Conservation (phyloP, 805 yeast species). For the Candida taoyuanica region DNA sequence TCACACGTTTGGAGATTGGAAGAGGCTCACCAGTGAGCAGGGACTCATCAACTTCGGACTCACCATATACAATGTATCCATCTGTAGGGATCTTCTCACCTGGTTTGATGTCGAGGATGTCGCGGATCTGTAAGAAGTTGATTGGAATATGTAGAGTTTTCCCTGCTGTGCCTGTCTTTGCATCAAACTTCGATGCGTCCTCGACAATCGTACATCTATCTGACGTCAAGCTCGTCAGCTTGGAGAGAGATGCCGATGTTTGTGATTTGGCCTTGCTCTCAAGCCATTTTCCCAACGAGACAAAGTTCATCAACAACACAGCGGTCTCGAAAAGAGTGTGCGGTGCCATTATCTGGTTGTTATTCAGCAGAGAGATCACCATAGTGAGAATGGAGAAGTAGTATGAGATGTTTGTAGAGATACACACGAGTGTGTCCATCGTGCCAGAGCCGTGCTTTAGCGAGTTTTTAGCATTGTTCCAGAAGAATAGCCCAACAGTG, state of each 20-base stretch:
- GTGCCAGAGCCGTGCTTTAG: slow-evolving; percentile 68
- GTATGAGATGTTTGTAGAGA: slow-evolving; percentile 79
- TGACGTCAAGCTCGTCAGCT: slow-evolving; percentile 76
- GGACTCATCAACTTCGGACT: slow-evolving; percentile 84
- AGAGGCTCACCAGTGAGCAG: slow-evolving; percentile 87
- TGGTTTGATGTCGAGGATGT: slow-evolving; percentile 72
- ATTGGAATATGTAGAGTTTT: slow-evolving; percentile 53
- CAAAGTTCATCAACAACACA: slow-evolving; percentile 78
- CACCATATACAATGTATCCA: slow-evolving; percentile 74
- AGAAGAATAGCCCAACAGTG: slow-evolving; percentile 62
- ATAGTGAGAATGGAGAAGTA: slow-evolving; percentile 67
- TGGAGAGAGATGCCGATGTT: slow-evolving; percentile 84
- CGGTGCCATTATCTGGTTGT: slow-evolving; percentile 46
- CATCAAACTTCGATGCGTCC: slow-evolving; percentile 27
- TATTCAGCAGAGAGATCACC: slow-evolving; percentile 39
- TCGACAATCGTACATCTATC: slow-evolving; percentile 62
- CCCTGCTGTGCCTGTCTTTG: slow-evolving; percentile 15
- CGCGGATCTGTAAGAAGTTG: slow-evolving; percentile 73
- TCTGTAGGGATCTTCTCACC: slow-evolving; percentile 92
- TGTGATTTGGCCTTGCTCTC: slow-evolving; percentile 93
- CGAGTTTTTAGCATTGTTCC: slow-evolving; percentile 59
- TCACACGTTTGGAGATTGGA: slow-evolving; percentile 60
- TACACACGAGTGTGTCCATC: slow-evolving; percentile 87
- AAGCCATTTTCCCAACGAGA: slow-evolving; percentile 84
- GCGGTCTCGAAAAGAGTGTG: slow-evolving; percentile 80